Evolutionary conservation across 2,329 filamentous ascomycete genomes (phyloP), one percentile per base, ranked within the genome.

Genomic region (Aspergillus ustus): DNA sequence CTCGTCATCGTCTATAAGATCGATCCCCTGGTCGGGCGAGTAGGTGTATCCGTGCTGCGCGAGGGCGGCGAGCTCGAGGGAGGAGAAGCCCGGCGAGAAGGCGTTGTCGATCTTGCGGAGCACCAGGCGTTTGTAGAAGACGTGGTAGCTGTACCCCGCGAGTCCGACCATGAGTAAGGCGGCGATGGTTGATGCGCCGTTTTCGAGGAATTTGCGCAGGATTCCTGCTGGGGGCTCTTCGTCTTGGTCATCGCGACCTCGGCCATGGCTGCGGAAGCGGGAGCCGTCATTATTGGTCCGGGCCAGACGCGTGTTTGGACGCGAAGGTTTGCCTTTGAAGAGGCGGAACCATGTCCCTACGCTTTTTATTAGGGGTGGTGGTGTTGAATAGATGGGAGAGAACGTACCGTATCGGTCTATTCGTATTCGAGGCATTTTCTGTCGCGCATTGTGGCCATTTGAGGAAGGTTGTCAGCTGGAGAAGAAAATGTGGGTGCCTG

Each of bases 91-190:
- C 1, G 93, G 93, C 59, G 90, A 85, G 77, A 99, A 99, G 22
- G 95, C 95, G 68, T 91, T 90, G 67, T 91, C 87, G 83, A 99
- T 98, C 79, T 99, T 99, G 66, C 88, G 81, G n/a, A 98, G 82
- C 20, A 98, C 92, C 59, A 96, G 79, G 77, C 89, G 85, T 80
- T 99, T 99, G 85, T 99, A 98, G 73, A 85, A 87, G 70, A 85
- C 87, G 76, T 95, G 91, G 74, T 95, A 96, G 48, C 84, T 83
- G 75, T 92, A 94, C 22, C 89, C 92, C 2, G 91, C 90, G 19
- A 84, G 66, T 31, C 77, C 78, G 59, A 61, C 29, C 59, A 61
- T 61, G 0, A 57, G 49, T 15, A 61, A 15, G 1, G 54, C 54
- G 1, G 59, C 59, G 22, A 61, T 48, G 15, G 59, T 61, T 0